These are phyloP conservation scores for Pelargonium australe DNA, from an alignment of 441 rosid genomes.

Conservation along the genomic window DNA sequence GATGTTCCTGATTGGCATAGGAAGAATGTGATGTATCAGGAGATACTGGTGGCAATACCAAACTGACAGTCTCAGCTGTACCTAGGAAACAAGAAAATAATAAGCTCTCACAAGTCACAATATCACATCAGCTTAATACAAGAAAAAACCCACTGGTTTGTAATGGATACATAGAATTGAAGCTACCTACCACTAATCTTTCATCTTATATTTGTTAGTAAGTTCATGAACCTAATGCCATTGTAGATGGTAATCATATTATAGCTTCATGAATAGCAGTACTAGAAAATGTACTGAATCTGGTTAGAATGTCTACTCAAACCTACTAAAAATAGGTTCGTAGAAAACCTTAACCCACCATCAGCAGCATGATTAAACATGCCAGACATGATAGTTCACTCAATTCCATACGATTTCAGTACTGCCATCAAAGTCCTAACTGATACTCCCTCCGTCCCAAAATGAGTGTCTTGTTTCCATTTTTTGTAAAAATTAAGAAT, in stretches of 20 bases:
- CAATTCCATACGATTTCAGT: not conserved
- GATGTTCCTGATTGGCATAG: constrained; percentile 25
- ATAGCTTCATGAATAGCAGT: not conserved
- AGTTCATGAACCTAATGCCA: not conserved
- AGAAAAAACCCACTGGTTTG: not conserved
- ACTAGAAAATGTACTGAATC: not conserved
- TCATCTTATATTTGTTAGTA: not conserved
- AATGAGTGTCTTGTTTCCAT: too few species aligned
- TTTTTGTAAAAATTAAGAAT: too few species aligned
- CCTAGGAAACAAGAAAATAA: constrained; percentile 21
- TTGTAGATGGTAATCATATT: not conserved
- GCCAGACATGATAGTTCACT: not conserved
- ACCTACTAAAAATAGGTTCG: not conserved
- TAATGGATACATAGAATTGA: not conserved
- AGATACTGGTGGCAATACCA: constrained; percentile 30
- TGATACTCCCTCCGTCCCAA: too few species aligned
- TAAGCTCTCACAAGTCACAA: constrained; percentile 12
- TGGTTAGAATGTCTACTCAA: not conserved
- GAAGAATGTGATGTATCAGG: constrained; percentile 37
- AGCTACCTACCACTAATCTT: not conserved
- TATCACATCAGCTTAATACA: not conserved
- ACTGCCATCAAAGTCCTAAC: not conserved
- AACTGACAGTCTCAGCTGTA: constrained; percentile 33
- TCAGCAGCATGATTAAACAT: not conserved
- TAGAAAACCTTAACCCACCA: not conserved